Conservation (phyloP, 2,329 filamentous ascomycete genomes). For the Calonectria pteridis region DNA sequence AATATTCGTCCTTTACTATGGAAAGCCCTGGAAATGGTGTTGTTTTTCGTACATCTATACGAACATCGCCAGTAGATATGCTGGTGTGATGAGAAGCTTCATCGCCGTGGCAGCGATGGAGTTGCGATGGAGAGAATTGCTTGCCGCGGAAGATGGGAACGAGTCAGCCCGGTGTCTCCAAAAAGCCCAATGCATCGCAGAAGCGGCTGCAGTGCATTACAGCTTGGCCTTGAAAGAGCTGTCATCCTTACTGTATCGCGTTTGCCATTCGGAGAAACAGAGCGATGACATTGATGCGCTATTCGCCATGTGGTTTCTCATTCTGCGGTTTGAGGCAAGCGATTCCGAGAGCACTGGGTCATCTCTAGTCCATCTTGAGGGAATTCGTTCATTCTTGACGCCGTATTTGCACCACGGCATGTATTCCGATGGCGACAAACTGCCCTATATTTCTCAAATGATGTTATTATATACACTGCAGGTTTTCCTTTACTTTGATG, state of each 20-base stretch:
- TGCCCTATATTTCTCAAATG: constrained; percentile 33
- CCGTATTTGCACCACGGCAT: constrained; percentile 28
- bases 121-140: constrained; percentile 27
- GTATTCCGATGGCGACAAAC: background rate
- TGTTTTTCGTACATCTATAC: constrained; percentile 39
- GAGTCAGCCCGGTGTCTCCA: background rate
- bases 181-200: constrained; percentile 20
- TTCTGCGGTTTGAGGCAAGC: constrained; percentile 33
- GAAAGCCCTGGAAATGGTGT: constrained; percentile 39
- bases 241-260: constrained; percentile 27
- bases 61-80: constrained; percentile 33
- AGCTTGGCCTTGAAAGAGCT: constrained; percentile 35
- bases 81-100: constrained; percentile 40
- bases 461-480: constrained; percentile 37
- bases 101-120: constrained; percentile 39
- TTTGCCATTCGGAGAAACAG: constrained; percentile 26
- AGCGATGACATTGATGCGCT: constrained; percentile 32
- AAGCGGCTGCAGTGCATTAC: constrained; percentile 29
- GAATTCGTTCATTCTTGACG: constrained; percentile 32
- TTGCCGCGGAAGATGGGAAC: background rate
- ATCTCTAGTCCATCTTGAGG: constrained; percentile 34
- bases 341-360: constrained; percentile 32
- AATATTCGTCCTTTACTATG: constrained; percentile 34
- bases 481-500: background rate
- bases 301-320: constrained; percentile 41